These are phyloP conservation scores for Puya raimondii DNA, from an alignment of 176 grass and related monocot genomes.

Conservation along the genomic window DNA sequence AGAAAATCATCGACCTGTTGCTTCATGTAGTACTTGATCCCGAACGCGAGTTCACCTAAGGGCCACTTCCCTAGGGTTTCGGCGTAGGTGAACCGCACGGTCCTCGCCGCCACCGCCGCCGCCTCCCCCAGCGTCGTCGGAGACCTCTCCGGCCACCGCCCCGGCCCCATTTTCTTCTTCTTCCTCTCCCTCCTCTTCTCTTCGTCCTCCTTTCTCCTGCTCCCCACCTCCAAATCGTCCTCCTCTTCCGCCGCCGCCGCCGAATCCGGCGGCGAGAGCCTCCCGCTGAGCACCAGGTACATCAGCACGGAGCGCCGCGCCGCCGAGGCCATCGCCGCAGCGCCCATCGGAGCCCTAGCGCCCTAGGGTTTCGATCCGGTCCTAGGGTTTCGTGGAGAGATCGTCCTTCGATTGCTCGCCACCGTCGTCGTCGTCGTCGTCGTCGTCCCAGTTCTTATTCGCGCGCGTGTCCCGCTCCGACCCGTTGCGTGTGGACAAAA, in stretches of 20 bases:
- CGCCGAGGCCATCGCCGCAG: conserved; percentile 42
- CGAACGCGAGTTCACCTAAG: conserved; percentile 75
- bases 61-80: conserved; percentile 90
- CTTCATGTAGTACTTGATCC: conserved; percentile 74
- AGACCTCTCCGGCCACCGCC: conserved; percentile 41
- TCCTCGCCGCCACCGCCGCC: conserved; percentile 21
- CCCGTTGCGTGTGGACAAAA: background rate
- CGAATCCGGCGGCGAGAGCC: conserved; percentile 32
- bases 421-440: background rate
- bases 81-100: conserved; percentile 45
- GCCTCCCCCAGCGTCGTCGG: conserved; percentile 46
- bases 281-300: conserved; percentile 56
- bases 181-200: background rate
- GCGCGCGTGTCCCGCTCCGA: no score
- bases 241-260: background rate
- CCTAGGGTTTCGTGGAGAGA: background rate
- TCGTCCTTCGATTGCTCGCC: background rate
- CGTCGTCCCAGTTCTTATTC: background rate
- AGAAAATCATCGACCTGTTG: conserved; percentile 43
- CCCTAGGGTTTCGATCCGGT: background rate
- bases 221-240: conserved; percentile 5
- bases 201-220: conserved; percentile 23
- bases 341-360: conserved; percentile 25
- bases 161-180: conserved; percentile 2
- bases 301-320: conserved; percentile 57